Base-by-base conservation (phyloP, 805 yeast genomes). In the Kuraishia floccosa region DNA sequence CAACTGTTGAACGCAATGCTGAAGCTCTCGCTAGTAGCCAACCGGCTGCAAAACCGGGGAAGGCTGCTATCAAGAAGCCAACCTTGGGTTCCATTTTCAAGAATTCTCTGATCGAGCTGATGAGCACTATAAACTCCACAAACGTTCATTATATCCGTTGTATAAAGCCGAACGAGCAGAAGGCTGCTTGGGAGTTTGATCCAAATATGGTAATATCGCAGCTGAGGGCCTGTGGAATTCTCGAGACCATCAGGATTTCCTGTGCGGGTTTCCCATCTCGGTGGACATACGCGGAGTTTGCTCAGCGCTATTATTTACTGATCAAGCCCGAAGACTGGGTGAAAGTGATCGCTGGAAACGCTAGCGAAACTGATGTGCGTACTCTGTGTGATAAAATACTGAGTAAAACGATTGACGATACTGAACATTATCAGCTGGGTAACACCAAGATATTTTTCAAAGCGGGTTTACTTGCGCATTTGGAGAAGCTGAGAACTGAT, bases 251-350 rank as follows among this genome's bases (percentile, higher is more conserved):
- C 49, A 67, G 95, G 47, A 89, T 89, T 29, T 87, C 96, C 2
- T 87, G 96, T 60, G 96, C 95, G 30, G 98, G 98, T 25, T 89
- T 87, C 68, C 98, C 98, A 12, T 80, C 96, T 0, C 69, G 96
- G 50, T 85, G 96, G 86, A 74, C 94, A 2, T 91, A 85, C 50
- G 86, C 78, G 31, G 97, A 91, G 50, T 89, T 89, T 62, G 94
- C 86, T 13, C 71, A 76, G 39, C 72, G 96, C 47, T 89, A 86
- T 52, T 89, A 85, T 48, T 76, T 87, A 48, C 65, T 89, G 36
- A 74, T 86, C 25, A 71, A 76, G 25, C 79, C 96, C 0, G 59
- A 63, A 24, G 68, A 72, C 37, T 81, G 93, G 76, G 66, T 72
- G 23, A 58, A 63, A 31, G 72, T 77, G 11, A 63, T 76, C 52